phyloP scores from a whole-genome alignment of 2,329 filamentous ascomycete genomes.

The Xylariaceae sp. region DNA sequence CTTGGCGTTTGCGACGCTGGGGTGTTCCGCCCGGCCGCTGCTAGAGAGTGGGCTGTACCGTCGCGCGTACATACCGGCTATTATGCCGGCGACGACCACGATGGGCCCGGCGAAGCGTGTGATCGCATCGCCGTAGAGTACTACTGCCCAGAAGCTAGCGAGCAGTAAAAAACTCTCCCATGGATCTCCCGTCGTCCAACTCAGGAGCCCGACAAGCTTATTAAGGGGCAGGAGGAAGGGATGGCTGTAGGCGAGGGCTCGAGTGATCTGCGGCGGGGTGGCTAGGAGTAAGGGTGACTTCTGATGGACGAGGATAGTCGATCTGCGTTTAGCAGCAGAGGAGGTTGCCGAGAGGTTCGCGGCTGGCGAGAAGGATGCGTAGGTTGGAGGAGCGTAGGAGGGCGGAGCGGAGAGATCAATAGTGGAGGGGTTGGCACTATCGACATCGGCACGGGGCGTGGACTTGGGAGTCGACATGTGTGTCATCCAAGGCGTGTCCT shows the following conservation, averaged over 20 bases:
- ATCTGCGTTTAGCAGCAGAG: slow-evolving; percentile 69
- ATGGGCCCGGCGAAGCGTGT: slow-evolving; percentile 79
- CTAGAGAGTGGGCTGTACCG: slow-evolving; percentile 88
- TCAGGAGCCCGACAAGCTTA: slow-evolving; percentile 76
- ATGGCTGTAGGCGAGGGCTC: slow-evolving; percentile 91
- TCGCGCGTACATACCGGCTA: slow-evolving; percentile 87
- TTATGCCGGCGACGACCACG: slow-evolving; percentile 72
- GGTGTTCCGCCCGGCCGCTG: slow-evolving; percentile 62
- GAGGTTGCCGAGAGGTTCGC: slow-evolving; percentile 63
- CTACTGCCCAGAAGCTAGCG: slow-evolving; percentile 77
- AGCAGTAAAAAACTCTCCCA: slow-evolving; percentile 97
- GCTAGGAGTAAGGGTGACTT: slow-evolving; percentile 91
- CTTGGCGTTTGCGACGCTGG: slow-evolving; percentile 17
- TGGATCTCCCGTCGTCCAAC: slow-evolving; percentile 89
- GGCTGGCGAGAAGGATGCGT: slow-evolving; percentile 80
- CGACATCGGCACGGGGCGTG: slow-evolving; percentile 34
- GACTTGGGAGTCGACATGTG: slow-evolving; percentile 47
- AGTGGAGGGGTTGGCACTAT: slow-evolving; percentile 30
- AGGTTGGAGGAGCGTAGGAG: slow-evolving; percentile 60
- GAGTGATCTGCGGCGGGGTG: slow-evolving; percentile 90
- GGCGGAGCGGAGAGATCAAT: slow-evolving; percentile 22
- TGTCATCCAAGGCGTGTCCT: slow-evolving; percentile 51
- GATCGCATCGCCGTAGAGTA: slow-evolving; percentile 82
- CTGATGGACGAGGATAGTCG: slow-evolving; percentile 91
- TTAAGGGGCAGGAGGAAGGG: slow-evolving; percentile 90